phyloP scores from a whole-genome alignment of 495 filamentous ascomycete species.

The Hyaloscypha variabilis region DNA sequence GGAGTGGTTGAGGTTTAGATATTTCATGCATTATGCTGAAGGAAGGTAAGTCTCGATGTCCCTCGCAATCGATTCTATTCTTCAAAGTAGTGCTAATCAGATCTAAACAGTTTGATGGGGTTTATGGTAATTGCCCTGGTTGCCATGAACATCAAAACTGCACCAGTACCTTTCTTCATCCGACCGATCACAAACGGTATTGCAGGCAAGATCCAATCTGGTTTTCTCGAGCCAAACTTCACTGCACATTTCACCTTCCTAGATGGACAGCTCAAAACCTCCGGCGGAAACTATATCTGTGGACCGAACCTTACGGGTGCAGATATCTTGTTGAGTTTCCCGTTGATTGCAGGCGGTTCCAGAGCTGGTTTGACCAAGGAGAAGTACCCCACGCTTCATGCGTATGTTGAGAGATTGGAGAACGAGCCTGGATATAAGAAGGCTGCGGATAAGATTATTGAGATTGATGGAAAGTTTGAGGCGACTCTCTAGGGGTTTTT shows the following conservation, averaged over 20 bases:
- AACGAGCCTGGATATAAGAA: constrained; percentile 59
- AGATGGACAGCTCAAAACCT: constrained; percentile 67
- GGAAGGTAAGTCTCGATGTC: constrained; percentile 43
- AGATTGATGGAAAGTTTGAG: constrained; percentile 59
- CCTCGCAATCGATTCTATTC: background rate
- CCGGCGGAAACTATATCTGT: constrained; percentile 69
- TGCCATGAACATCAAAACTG: constrained; percentile 51
- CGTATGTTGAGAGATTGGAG: constrained; percentile 66
- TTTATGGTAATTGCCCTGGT: background rate
- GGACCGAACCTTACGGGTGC: constrained; percentile 73
- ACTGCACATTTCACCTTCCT: constrained; percentile 70
- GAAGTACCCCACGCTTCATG: constrained; percentile 58
- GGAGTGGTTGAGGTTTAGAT: constrained; percentile 74
- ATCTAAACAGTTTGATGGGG: constrained; percentile 11
- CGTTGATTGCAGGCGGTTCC: constrained; percentile 56
- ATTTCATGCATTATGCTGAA: constrained; percentile 82
- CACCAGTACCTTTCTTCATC: constrained; percentile 81
- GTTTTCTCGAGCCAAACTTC: constrained; percentile 66
- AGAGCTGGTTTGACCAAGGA: constrained; percentile 48
- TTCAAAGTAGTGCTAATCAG: background rate
- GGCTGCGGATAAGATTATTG: constrained; percentile 58
- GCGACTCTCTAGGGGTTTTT: constrained; percentile 13
- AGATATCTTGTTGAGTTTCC: constrained; percentile 82
- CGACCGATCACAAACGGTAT: constrained; percentile 72
- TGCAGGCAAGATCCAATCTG: constrained; percentile 58